phyloP scores from a whole-genome alignment of 1,139 yeast species.

The Meyerozyma athensensis region DNA sequence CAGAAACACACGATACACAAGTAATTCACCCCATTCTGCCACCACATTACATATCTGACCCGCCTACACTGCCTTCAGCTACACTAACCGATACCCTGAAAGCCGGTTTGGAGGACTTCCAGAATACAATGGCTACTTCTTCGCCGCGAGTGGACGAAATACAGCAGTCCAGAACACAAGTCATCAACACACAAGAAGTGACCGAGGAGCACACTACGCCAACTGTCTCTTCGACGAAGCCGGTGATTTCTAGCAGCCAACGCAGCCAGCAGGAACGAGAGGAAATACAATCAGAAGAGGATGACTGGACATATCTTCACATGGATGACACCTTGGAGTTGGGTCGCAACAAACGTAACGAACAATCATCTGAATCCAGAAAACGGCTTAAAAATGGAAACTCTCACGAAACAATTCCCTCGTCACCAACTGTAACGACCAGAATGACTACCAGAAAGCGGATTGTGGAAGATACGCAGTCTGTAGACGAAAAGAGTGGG shows the following conservation, averaged over 20 bases:
- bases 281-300: slow-evolving; percentile 2
- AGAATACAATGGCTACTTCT: background rate
- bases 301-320: slow-evolving; percentile 1
- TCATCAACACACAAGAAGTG: slow-evolving; percentile 4
- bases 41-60: background rate
- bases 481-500: slow-evolving; percentile 4
- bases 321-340: background rate
- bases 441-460: slow-evolving; percentile 11
- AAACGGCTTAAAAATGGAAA: background rate
- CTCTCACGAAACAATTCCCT: slow-evolving; percentile 6
- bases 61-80: background rate
- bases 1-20: slow-evolving; percentile 1
- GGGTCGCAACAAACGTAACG: background rate
- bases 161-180: slow-evolving; percentile 2
- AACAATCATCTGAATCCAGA: background rate
- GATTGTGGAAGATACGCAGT: slow-evolving; percentile 4
- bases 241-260: slow-evolving; percentile 4
- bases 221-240: background rate
- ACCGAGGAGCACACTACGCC: background rate
- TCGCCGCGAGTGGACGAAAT: slow-evolving; percentile 1
- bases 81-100: slow-evolving; percentile 1
- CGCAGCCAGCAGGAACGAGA: background rate
- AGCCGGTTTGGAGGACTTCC: background rate
- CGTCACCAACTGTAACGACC: slow-evolving; percentile 6
- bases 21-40: background rate